phyloP scores from a whole-genome alignment of 2,329 filamentous ascomycete species.

The Aspergillus fischeri region DNA sequence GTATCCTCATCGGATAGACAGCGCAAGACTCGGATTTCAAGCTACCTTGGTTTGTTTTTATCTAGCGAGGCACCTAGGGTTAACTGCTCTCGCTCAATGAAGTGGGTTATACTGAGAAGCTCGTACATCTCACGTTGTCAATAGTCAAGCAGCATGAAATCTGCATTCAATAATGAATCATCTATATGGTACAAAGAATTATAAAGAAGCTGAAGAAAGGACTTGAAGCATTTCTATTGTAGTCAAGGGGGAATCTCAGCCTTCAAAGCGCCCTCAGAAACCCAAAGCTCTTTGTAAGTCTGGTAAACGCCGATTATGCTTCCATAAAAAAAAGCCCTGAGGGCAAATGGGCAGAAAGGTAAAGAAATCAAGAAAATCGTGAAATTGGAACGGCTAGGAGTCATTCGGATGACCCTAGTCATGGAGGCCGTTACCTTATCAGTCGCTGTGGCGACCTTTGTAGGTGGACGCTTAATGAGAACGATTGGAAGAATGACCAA shows the following conservation, averaged over 20 bases:
- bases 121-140: background rate
- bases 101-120: background rate
- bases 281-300: background rate
- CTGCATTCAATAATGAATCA: background rate
- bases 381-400: background rate
- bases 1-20: too few species aligned
- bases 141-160: background rate
- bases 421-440: too few species aligned
- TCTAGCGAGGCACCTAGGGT: background rate
- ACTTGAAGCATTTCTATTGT: background rate
- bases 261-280: background rate
- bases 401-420: background rate
- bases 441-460: too few species aligned
- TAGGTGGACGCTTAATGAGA: too few species aligned
- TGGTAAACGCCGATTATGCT: background rate
- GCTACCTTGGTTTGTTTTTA: background rate
- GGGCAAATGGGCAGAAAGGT: background rate
- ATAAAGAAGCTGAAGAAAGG: background rate
- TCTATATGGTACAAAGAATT: background rate
- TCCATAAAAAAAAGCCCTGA: background rate
- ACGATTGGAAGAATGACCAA: too few species aligned
- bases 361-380: background rate
- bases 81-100: background rate
- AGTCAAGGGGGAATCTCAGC: background rate
- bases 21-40: background rate